phyloP scores from a whole-genome alignment of 352 stramenopile genomes.

The Pythium volutum region DNA sequence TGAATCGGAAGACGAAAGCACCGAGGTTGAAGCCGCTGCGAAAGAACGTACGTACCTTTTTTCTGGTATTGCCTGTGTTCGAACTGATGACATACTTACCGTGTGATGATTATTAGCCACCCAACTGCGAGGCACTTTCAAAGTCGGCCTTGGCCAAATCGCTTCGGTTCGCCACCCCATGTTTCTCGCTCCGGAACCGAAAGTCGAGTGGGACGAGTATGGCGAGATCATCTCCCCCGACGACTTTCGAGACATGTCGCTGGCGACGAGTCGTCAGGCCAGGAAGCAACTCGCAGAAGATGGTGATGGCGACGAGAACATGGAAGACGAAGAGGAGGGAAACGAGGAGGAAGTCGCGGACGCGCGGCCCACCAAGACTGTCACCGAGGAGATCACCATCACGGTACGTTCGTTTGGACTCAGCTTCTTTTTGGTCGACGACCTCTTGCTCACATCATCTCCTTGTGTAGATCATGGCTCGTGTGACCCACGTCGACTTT shows the following conservation, averaged over 20 bases:
- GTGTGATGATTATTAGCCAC: slow-evolving; percentile 37
- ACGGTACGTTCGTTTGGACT: slow-evolving; percentile 36
- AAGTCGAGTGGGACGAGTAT: slow-evolving; percentile 90
- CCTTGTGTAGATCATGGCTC: slow-evolving; percentile 53
- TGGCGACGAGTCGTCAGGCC: slow-evolving; percentile 58
- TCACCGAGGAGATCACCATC: slow-evolving; percentile 66
- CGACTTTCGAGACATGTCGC: slow-evolving; percentile 76
- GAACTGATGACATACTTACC: neutral
- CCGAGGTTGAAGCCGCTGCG: slow-evolving; percentile 25
- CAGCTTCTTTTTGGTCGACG: neutral
- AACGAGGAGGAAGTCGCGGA: slow-evolving; percentile 37
- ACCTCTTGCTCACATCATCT: neutral
- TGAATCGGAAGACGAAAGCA: slow-evolving; percentile 76
- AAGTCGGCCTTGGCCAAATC: slow-evolving; percentile 82
- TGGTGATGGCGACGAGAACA: slow-evolving; percentile 59
- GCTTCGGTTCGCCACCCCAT: slow-evolving; percentile 82
- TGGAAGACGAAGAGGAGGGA: slow-evolving; percentile 60
- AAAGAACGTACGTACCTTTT: slow-evolving; percentile 47
- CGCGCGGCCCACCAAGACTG: slow-evolving; percentile 75
- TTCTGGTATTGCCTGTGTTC: neutral
- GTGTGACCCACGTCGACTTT: slow-evolving; percentile 83
- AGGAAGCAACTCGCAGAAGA: slow-evolving; percentile 62
- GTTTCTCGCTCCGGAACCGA: slow-evolving; percentile 84
- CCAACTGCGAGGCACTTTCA: slow-evolving; percentile 83
- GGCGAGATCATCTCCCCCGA: slow-evolving; percentile 86